phyloP scores from a whole-genome alignment of 345 rosid species.

The Garcia nutans region DNA sequence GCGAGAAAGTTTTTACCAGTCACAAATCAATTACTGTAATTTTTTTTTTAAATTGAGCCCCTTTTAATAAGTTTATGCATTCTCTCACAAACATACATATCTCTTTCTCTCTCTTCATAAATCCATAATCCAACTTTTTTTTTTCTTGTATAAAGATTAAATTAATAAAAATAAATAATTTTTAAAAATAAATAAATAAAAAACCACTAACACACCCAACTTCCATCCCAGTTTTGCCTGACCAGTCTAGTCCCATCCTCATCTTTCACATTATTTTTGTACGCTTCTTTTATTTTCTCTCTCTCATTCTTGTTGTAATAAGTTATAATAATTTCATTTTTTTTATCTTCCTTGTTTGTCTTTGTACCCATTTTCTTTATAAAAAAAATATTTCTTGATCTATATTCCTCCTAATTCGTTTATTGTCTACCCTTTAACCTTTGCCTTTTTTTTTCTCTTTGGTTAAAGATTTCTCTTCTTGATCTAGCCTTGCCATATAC shows the following conservation, averaged over 20 bases:
- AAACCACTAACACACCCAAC: slow-evolving; percentile 13
- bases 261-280: slow-evolving; percentile 17
- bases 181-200: background rate
- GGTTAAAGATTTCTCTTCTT: background rate
- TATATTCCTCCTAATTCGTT: background rate
- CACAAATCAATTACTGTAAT: no score
- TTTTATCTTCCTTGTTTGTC: slow-evolving; percentile 8
- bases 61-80: no score
- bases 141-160: no score
- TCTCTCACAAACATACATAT: slow-evolving; percentile 22
- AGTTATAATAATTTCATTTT: background rate
- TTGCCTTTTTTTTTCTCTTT: background rate
- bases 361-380: slow-evolving; percentile 9
- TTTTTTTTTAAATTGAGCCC: no score
- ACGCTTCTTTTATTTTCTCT: slow-evolving; percentile 11
- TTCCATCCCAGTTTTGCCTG: slow-evolving; percentile 13
- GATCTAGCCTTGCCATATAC: background rate
- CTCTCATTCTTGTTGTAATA: slow-evolving; percentile 19
- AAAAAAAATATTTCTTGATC: slow-evolving; percentile 23
- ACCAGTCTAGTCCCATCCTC: slow-evolving; percentile 39
- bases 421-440: background rate
- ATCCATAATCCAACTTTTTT: slow-evolving; percentile 1
- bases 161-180: background rate
- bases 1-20: no score
- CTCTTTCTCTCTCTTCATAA: slow-evolving; percentile 23